Conservation (phyloP, 345 rosid genomes). For the Acer negundo region DNA sequence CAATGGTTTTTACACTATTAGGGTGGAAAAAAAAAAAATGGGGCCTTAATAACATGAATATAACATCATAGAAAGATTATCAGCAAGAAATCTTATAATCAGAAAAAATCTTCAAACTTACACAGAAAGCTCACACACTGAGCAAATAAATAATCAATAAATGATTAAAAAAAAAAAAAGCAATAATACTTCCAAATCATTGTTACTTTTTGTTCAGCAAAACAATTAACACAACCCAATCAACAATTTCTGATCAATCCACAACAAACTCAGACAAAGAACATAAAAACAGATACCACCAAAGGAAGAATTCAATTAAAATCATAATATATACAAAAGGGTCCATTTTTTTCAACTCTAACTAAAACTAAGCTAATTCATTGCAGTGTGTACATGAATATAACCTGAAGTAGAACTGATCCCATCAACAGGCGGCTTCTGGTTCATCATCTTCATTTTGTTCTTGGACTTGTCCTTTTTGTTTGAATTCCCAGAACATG, state of each 20-base stretch:
- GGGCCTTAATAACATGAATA: too few species aligned
- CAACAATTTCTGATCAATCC: slow-evolving; percentile 1
- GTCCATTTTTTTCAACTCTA: neutral
- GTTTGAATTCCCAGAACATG: slow-evolving; percentile 64
- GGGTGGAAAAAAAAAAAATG: neutral
- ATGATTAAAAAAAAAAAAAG: neutral
- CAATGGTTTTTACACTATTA: neutral
- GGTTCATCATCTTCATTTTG: slow-evolving; percentile 37
- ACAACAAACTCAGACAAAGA: slow-evolving; percentile 4
- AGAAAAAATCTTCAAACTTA: neutral
- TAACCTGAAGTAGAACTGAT: slow-evolving; percentile 44
- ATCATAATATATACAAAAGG: neutral
- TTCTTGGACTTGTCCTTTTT: slow-evolving; percentile 38
- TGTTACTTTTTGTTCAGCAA: neutral
- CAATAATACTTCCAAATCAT: neutral
- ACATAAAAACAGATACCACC: neutral
- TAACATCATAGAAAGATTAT: neutral
- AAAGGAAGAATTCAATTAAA: neutral
- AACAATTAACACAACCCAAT: slow-evolving; percentile 4
- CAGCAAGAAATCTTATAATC: neutral
- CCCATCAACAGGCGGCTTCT: slow-evolving; percentile 36
- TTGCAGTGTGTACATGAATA: neutral
- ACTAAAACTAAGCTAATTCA: too few species aligned
- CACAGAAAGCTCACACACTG: neutral
- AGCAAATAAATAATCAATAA: neutral